phyloP scores from a whole-genome alignment of 805 yeast species.

The Tetrapisispora arboricola region DNA sequence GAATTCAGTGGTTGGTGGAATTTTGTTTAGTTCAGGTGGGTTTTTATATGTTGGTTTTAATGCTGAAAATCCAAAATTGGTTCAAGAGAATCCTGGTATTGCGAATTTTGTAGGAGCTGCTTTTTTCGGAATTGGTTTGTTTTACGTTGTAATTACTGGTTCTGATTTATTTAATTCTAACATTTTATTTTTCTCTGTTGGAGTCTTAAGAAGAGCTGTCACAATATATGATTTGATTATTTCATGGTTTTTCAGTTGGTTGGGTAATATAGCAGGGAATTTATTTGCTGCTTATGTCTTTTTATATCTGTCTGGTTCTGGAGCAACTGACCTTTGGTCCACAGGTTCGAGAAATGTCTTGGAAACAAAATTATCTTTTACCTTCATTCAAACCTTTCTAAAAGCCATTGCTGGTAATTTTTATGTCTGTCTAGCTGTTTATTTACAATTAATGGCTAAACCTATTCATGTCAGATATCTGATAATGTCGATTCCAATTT shows the following conservation, averaged over 20 bases:
- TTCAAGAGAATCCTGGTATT: slow-evolving; percentile 39
- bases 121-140: slow-evolving; percentile 60
- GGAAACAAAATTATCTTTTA: slow-evolving; percentile 34
- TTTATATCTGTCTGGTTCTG: slow-evolving; percentile 45
- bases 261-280: slow-evolving; percentile 54
- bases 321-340: slow-evolving; percentile 33
- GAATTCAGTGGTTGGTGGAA: slow-evolving; percentile 61
- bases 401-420: slow-evolving; percentile 71
- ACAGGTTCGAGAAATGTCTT: slow-evolving; percentile 39
- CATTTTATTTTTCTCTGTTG: slow-evolving; percentile 60
- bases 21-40: slow-evolving; percentile 61
- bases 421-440: slow-evolving; percentile 64
- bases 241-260: slow-evolving; percentile 59
- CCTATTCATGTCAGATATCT: slow-evolving; percentile 68
- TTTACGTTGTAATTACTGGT: slow-evolving; percentile 67
- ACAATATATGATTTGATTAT: slow-evolving; percentile 49
- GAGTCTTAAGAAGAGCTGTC: slow-evolving; percentile 59
- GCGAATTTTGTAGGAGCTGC: slow-evolving; percentile 48
- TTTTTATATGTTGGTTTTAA: slow-evolving; percentile 53
- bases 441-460: slow-evolving; percentile 66
- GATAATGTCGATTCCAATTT: slow-evolving; percentile 58
- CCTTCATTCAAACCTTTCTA: slow-evolving; percentile 56
- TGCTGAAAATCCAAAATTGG: slow-evolving; percentile 38
- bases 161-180: slow-evolving; percentile 70
- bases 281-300: slow-evolving; percentile 58